Evolutionary conservation across 2,329 filamentous ascomycete genomes (phyloP), one percentile per base, ranked within the genome.

Genomic region (Aschersonia sp.): DNA sequence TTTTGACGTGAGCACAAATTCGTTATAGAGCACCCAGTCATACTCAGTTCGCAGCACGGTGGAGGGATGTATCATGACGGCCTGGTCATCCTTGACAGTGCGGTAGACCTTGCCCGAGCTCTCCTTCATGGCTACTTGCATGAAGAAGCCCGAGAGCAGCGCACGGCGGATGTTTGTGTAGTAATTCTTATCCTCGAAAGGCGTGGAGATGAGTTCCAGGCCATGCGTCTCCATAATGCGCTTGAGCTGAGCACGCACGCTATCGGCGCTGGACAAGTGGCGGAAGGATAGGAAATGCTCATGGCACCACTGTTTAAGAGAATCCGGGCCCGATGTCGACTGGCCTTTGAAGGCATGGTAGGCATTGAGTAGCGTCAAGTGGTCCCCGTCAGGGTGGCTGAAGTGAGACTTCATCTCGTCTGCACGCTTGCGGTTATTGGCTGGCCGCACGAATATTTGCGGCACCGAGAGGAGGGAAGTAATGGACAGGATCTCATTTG

Each of bases 361-460:
- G 44, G 91, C 91, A 63, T 98, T 98, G 51, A 98, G 78, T 64
- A 98, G 83, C 12, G 92, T 97, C 43, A 98, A 74, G 60, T 98
- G 92, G 60, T 98, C 92, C 48, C 92, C 92, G 54, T 97, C 91
- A 1, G 82, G 80, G 62, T 98, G 92, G 31, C 87, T 83, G 60
- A 98, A 98, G 41, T 91, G 78, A 40, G 82, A 76, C 73, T 98
- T 98, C 89, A 97, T 97, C 65, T 96, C 89, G 62, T 98, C 92
- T 44, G 92, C 92, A 44, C 86, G 84, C 69, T 94, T 94, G 52
- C 89, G 82, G 56, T 86, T 83, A 58, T 78, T 80, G 45, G 85
- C 84, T 1, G 92, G 92, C 6, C 92, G 86, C 31, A 94, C 79
- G 62, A 95, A 98, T 51, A 97, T 80, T 62, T 96, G 87, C 0